phyloP scores from a whole-genome alignment of 495 filamentous ascomycete genomes.

The Hypoxylon lienhwacheense region DNA sequence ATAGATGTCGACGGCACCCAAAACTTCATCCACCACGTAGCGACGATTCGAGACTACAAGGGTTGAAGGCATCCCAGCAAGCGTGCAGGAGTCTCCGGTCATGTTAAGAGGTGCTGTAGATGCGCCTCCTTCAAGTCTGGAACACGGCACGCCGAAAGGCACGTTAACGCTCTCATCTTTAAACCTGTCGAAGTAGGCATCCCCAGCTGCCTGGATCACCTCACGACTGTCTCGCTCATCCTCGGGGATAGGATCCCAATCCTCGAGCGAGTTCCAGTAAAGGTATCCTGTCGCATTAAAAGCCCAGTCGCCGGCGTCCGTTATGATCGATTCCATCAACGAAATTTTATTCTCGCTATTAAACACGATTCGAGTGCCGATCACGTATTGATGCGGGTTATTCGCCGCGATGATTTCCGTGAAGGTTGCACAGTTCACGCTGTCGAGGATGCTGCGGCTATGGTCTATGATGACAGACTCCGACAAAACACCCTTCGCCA shows the following conservation, averaged over 20 bases:
- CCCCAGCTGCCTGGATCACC: slow-evolving; percentile 40
- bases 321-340: slow-evolving; percentile 44
- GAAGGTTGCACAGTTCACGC: slow-evolving; percentile 44
- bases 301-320: slow-evolving; percentile 44
- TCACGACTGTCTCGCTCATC: slow-evolving; percentile 34
- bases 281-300: slow-evolving; percentile 45
- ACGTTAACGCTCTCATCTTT: slow-evolving; percentile 38
- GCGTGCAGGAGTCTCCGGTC: slow-evolving; percentile 36
- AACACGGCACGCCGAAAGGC: slow-evolving; percentile 42
- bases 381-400: slow-evolving; percentile 42
- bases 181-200: slow-evolving; percentile 46
- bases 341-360: slow-evolving; percentile 35
- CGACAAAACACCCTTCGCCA: slow-evolving; percentile 39
- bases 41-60: slow-evolving; percentile 42
- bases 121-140: slow-evolving; percentile 43
- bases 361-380: slow-evolving; percentile 45
- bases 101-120: slow-evolving; percentile 39
- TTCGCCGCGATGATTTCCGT: slow-evolving; percentile 44
- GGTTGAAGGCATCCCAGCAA: slow-evolving; percentile 40
- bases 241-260: slow-evolving; percentile 41
- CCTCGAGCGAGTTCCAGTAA: slow-evolving; percentile 40
- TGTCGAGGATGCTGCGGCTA: slow-evolving; percentile 46
- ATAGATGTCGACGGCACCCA: slow-evolving; percentile 44
- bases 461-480: slow-evolving; percentile 43
- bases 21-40: slow-evolving; percentile 44